Percentiles rank a stretch among this genome's conserved stretches.
Conservation (phyloP, 2,329 filamentous ascomycete species). For the Pseudocercospora vitis region DNA sequence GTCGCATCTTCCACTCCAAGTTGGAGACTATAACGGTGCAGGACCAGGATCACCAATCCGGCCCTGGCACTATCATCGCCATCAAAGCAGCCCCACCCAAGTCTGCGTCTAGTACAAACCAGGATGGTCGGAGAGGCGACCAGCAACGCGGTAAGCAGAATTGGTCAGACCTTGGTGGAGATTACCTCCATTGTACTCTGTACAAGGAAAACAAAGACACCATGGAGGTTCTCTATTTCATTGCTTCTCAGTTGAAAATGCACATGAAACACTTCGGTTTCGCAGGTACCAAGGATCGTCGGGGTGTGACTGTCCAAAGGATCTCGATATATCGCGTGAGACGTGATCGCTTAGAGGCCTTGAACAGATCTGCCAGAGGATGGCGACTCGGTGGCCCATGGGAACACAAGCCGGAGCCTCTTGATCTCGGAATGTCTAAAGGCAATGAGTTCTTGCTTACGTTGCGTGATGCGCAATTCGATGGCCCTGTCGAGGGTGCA, state of each 20-base stretch:
- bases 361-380: slow-evolving; percentile 63
- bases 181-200: slow-evolving; percentile 85
- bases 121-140: slow-evolving; percentile 23
- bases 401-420: slow-evolving; percentile 66
- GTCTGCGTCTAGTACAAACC: slow-evolving; percentile 17
- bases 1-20: slow-evolving; percentile 74
- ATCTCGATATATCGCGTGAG: slow-evolving; percentile 66
- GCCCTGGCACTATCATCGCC: slow-evolving; percentile 62
- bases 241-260: slow-evolving; percentile 71
- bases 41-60: slow-evolving; percentile 51
- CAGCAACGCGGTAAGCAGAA: slow-evolving; percentile 48
- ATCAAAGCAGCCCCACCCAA: slow-evolving; percentile 51
- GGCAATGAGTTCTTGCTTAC: slow-evolving; percentile 95
- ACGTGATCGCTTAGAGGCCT: slow-evolving; percentile 62
- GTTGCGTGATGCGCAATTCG: slow-evolving; percentile 77
- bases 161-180: slow-evolving; percentile 69
- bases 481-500: slow-evolving; percentile 42
- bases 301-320: slow-evolving; percentile 81
- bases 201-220: slow-evolving; percentile 98
- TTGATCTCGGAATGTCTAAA: slow-evolving; percentile 78
- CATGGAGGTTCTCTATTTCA: slow-evolving; percentile 80
- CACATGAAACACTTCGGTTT: slow-evolving; percentile 70
- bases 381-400: slow-evolving; percentile 71
- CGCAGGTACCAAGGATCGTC: slow-evolving; percentile 87
- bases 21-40: slow-evolving; percentile 76